Evolutionary conservation across 1,284 basidiomycete genomes (phyloP).

Genomic region (Cryptococcus floricola): DNA sequence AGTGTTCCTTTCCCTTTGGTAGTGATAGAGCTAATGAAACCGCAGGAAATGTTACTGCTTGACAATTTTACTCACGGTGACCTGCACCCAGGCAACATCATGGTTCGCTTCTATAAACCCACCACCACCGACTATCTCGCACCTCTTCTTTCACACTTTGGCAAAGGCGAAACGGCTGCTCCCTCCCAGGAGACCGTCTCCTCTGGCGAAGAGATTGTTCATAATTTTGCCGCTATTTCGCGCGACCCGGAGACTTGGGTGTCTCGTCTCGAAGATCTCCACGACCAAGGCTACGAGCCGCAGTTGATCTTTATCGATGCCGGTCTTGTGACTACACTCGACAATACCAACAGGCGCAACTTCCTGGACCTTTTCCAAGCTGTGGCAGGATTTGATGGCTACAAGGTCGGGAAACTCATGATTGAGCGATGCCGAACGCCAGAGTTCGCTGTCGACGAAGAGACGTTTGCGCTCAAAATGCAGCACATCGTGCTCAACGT

Average conservation of each 20-base stretch:
- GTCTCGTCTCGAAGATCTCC: slow-evolving; percentile 62
- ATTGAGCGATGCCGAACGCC: slow-evolving; percentile 91
- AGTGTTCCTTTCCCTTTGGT: slow-evolving; percentile 35
- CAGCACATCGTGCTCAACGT: slow-evolving; percentile 90
- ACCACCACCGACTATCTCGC: slow-evolving; percentile 59
- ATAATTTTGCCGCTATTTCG: slow-evolving; percentile 60
- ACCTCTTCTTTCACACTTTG: slow-evolving; percentile 40
- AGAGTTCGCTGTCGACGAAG: slow-evolving; percentile 82
- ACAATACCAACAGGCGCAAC: slow-evolving; percentile 75
- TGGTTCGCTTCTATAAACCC: slow-evolving; percentile 91
- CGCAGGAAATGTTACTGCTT: slow-evolving; percentile 90
- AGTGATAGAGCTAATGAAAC: not conserved
- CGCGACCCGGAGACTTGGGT: slow-evolving; percentile 67
- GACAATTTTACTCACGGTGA: slow-evolving; percentile 99
- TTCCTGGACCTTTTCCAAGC: slow-evolving; percentile 96
- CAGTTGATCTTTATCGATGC: slow-evolving; percentile 97
- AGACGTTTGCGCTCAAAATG: slow-evolving; percentile 95
- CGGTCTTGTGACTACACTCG: slow-evolving; percentile 84
- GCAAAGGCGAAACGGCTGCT: slow-evolving; percentile 16
- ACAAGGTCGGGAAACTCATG: slow-evolving; percentile 91
- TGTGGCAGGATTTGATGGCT: slow-evolving; percentile 94
- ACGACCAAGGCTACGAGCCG: slow-evolving; percentile 75
- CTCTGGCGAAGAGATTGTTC: slow-evolving; percentile 57
- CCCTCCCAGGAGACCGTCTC: slow-evolving; percentile 7
- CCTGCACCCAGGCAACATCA: slow-evolving; percentile 79